These are phyloP conservation scores for Smallanthus sonchifolius DNA, from an alignment of 129 eudicot species.

Conservation along the genomic window DNA sequence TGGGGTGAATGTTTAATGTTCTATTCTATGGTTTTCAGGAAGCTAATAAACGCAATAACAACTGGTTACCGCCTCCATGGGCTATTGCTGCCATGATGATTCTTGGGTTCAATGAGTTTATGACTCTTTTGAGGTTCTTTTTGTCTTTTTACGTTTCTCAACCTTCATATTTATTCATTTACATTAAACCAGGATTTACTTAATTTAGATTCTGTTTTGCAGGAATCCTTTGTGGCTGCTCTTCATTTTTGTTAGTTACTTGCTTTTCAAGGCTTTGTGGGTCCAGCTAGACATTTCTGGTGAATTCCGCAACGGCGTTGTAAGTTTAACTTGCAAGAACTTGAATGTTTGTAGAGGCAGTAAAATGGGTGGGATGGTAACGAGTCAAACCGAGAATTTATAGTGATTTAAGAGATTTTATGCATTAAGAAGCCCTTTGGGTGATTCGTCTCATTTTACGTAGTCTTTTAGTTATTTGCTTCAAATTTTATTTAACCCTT, in stretches of 20 bases:
- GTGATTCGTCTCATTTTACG: not conserved
- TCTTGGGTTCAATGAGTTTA: conserved; percentile 92
- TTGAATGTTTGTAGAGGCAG: not conserved
- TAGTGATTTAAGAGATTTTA: not conserved
- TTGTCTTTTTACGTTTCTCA: not conserved
- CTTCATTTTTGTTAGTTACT: conserved; percentile 66
- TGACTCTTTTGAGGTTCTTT: conserved; percentile 88
- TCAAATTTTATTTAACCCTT: not conserved
- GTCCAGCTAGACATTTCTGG: conserved; percentile 90
- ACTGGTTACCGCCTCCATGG: conserved; percentile 99
- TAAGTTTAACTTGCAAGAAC: conserved; percentile 38
- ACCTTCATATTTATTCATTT: not conserved
- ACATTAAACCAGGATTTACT: conserved; percentile 13
- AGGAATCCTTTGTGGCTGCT: conserved; percentile 86
- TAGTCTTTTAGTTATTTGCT: not conserved
- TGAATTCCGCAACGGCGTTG: conserved; percentile 84
- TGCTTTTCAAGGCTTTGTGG: conserved; percentile 93
- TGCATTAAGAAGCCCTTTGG: not conserved
- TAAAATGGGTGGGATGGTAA: not conserved
- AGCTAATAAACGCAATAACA: conserved; percentile 89
- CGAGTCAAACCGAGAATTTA: not conserved
- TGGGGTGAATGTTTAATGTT: not conserved
- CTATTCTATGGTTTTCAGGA: conserved; percentile 52
- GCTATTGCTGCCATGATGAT: conserved; percentile 79
- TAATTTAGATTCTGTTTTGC: conserved; percentile 14